A percentile compares a stretch with the other conserved stretches of the same genome.
Evolutionary conservation across 2,329 filamentous ascomycete species (phyloP).

Genomic region (Zymoseptoria ardabiliae): DNA sequence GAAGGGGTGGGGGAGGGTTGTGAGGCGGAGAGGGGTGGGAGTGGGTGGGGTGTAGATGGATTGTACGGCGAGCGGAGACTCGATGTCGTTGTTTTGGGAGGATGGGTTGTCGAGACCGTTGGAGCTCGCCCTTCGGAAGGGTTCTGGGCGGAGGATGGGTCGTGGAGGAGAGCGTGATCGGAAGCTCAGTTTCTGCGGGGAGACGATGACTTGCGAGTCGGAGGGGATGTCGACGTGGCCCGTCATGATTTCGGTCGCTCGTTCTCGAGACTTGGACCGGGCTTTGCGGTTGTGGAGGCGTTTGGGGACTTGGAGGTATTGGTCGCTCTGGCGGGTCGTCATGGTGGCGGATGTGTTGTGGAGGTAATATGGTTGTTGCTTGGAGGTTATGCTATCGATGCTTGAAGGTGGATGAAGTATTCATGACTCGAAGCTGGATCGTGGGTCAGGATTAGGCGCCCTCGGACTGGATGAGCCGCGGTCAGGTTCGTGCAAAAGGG

Average conservation of each 20-base stretch:
- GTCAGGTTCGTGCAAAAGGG: too few relatives aligned
- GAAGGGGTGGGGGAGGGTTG: too few relatives aligned
- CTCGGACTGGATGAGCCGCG: too few relatives aligned
- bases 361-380: not conserved
- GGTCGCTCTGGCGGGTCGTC: slow-evolving; percentile 9
- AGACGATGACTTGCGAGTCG: slow-evolving; percentile 18
- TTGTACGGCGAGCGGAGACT: too few relatives aligned
- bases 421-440: too few relatives aligned
- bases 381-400: too few relatives aligned
- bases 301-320: slow-evolving; percentile 33
- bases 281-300: slow-evolving; percentile 26
- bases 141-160: slow-evolving; percentile 15
- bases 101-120: not conserved
- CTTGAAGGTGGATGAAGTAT: too few relatives aligned
- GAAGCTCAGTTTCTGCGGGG: slow-evolving; percentile 20
- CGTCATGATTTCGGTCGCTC: slow-evolving; percentile 18
- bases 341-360: slow-evolving; percentile 1
- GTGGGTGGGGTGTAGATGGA: too few relatives aligned
- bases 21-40: not conserved
- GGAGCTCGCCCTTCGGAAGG: slow-evolving; percentile 9
- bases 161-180: slow-evolving; percentile 12
- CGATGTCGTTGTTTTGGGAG: too few relatives aligned
- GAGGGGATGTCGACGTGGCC: slow-evolving; percentile 15
- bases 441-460: too few relatives aligned
- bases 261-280: slow-evolving; percentile 27